These are phyloP conservation scores for Myriosclerotinia curreyana DNA, from an alignment of 2,329 filamentous ascomycete genomes.

Conservation along the genomic window DNA sequence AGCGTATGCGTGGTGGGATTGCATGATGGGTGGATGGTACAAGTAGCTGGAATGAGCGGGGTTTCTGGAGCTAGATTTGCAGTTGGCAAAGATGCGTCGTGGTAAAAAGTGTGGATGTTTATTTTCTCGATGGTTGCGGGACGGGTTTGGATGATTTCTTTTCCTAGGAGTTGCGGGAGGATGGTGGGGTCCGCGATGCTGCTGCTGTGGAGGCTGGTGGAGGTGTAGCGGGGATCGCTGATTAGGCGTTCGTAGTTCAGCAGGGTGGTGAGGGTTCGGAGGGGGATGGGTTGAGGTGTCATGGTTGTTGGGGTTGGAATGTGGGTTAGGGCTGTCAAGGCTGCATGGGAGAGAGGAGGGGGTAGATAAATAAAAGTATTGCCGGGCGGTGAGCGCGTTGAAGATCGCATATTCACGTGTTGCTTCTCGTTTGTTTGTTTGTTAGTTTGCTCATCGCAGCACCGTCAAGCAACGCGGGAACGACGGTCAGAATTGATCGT, in stretches of 20 bases:
- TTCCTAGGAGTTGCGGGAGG: background rate
- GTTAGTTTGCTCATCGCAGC: too few species aligned
- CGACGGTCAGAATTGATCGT: too few species aligned
- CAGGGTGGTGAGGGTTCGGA: constrained; percentile 15
- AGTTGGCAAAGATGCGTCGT: background rate
- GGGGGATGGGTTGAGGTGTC: constrained; percentile 16
- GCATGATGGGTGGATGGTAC: background rate
- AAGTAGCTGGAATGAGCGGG: background rate
- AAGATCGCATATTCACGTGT: too few species aligned
- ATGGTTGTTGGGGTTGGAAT: background rate
- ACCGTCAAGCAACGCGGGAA: too few species aligned
- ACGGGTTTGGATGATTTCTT: background rate
- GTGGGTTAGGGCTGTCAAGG: background rate
- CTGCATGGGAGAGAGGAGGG: background rate
- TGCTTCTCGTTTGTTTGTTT: too few species aligned
- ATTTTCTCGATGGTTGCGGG: background rate
- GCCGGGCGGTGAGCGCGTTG: too few species aligned
- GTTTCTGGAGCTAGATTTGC: background rate
- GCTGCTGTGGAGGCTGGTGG: background rate
- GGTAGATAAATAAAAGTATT: background rate
- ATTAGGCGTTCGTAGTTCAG: constrained; percentile 21
- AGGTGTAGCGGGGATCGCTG: constrained; percentile 12
- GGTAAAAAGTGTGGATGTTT: background rate
- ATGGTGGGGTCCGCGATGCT: background rate
- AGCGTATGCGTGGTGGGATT: background rate